These are phyloP conservation scores for Prototheca cutis DNA, from an alignment of 163 green algal species.

Conservation along the genomic window DNA sequence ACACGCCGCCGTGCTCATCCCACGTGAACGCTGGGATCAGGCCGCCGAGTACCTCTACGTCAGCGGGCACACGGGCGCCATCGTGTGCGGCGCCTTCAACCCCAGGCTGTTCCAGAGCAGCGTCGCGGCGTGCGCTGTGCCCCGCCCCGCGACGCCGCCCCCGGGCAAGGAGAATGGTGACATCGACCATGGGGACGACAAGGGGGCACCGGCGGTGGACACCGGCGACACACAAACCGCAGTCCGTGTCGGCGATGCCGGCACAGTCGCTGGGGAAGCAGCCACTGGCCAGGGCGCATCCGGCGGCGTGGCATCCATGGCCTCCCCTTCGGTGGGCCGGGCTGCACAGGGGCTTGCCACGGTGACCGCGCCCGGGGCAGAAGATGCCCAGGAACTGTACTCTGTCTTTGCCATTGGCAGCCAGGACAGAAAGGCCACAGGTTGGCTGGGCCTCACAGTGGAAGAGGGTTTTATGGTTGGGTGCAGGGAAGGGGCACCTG, in stretches of 20 bases:
- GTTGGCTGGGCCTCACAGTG: slow-evolving; percentile 13
- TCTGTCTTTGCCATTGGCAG: slow-evolving; percentile 47
- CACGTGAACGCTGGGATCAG: slow-evolving; percentile 47
- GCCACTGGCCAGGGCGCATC: not conserved
- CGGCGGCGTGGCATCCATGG: no score
- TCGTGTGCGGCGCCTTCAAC: slow-evolving; percentile 58
- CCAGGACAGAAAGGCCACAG: slow-evolving; percentile 44
- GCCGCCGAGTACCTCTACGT: slow-evolving; percentile 20
- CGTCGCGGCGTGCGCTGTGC: no score
- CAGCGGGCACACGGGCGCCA: slow-evolving; percentile 32
- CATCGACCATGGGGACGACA: not conserved
- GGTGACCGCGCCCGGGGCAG: no score
- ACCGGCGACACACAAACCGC: not conserved
- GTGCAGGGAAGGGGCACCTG: not conserved
- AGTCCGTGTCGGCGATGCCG: not conserved
- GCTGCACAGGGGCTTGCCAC: no score
- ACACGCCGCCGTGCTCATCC: slow-evolving; percentile 43
- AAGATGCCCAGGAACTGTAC: slow-evolving; percentile 7
- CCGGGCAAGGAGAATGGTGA: slow-evolving; percentile 6
- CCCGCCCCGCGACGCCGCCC: not conserved
- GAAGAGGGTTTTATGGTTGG: not conserved
- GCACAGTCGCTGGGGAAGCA: not conserved
- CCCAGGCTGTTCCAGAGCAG: slow-evolving; percentile 54
- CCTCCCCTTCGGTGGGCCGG: no score
- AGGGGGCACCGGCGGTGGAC: not conserved